These are phyloP conservation scores for Trichosporon coremiiforme DNA, from an alignment of 1,284 basidiomycete genomes.

Conservation along the genomic window DNA sequence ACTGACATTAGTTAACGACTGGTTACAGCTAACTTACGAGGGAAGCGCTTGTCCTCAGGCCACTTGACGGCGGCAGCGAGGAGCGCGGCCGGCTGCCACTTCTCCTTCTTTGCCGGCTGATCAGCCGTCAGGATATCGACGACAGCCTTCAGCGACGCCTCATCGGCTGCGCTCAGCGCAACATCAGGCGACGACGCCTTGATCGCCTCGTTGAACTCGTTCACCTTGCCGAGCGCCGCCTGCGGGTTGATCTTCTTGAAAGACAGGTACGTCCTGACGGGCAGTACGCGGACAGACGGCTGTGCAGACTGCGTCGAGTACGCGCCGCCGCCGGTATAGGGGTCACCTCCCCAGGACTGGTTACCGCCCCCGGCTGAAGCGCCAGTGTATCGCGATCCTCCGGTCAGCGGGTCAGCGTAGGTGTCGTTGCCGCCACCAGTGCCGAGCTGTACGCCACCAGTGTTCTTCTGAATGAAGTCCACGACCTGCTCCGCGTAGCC, in stretches of 20 bases:
- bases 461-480: slow-evolving; percentile 90
- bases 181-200: slow-evolving; percentile 62
- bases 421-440: slow-evolving; percentile 56
- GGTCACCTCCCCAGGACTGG: slow-evolving; percentile 22
- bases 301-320: slow-evolving; percentile 43
- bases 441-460: slow-evolving; percentile 71
- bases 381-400: slow-evolving; percentile 64
- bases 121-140: slow-evolving; percentile 26
- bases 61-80: slow-evolving; percentile 72
- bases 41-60: slow-evolving; percentile 79
- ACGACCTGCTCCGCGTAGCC: slow-evolving; percentile 89
- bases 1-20: slow-evolving; percentile 59
- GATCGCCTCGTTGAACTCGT: slow-evolving; percentile 75
- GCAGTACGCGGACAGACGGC: slow-evolving; percentile 46
- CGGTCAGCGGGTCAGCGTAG: slow-evolving; percentile 89
- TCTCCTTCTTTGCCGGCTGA: slow-evolving; percentile 34
- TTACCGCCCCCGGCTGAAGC: not conserved
- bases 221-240: slow-evolving; percentile 80
- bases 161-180: slow-evolving; percentile 66
- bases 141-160: slow-evolving; percentile 24
- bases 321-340: slow-evolving; percentile 37
- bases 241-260: slow-evolving; percentile 88
- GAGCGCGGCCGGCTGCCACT: slow-evolving; percentile 66
- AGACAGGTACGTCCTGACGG: slow-evolving; percentile 61
- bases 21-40: slow-evolving; percentile 61